Evolutionary conservation across 345 rosid genomes (phyloP).

Genomic region (sweet orange (Citrus sinensis)): DVS_A1.0 CM039168.1:3422001-3422500

Average conservation of each 20-base stretch:
- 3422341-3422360: slow-evolving; percentile 24
- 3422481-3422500: too few relatives aligned
- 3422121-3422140: slow-evolving; percentile 20
- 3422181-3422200: slow-evolving; percentile 17
- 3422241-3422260: slow-evolving; percentile 13
- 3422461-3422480: slow-evolving; percentile 10
- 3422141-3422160: slow-evolving; percentile 39
- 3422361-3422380: slow-evolving; percentile 29
- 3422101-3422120: slow-evolving; percentile 10
- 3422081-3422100: slow-evolving; percentile 14
- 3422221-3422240: slow-evolving; percentile 34
- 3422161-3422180: slow-evolving; percentile 15
- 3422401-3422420: slow-evolving; percentile 33
- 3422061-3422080: slow-evolving; percentile 29
- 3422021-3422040: slow-evolving; percentile 30
- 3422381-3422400: slow-evolving; percentile 32
- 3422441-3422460: slow-evolving; percentile 21
- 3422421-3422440: slow-evolving; percentile 15
- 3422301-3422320: slow-evolving; percentile 18
- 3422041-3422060: slow-evolving; percentile 43
- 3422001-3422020: slow-evolving; percentile 34
- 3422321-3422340: slow-evolving; percentile 27
- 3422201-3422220: slow-evolving; percentile 25
- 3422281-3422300: slow-evolving; percentile 34
- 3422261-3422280: slow-evolving; percentile 26